A percentile compares a stretch with the other conserved stretches of the same genome.
These are phyloP conservation scores for Rhodamnia argentea DNA, from an alignment of 345 rosid genomes.

Conservation along the genomic window DNA sequence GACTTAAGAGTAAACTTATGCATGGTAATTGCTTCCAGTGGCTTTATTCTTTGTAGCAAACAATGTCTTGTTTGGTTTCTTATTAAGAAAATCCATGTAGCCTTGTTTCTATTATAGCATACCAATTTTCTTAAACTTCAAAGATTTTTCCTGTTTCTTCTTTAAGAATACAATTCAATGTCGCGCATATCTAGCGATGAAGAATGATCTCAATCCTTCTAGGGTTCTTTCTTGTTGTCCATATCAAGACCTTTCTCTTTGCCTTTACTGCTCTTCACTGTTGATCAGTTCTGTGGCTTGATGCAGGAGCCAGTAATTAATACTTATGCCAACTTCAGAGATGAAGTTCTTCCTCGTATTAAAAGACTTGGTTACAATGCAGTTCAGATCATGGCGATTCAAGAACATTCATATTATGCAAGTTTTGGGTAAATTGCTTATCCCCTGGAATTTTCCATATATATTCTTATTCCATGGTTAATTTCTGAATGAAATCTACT, in stretches of 20 bases:
- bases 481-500: neutral
- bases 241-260: neutral
- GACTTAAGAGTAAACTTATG: neutral
- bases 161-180: neutral
- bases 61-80: neutral
- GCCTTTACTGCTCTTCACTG: neutral
- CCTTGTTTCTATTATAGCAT: neutral
- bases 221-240: neutral
- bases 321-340: conserved; percentile 83
- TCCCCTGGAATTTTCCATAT: neutral
- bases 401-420: conserved; percentile 94
- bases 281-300: conserved; percentile 5
- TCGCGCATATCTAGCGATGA: neutral
- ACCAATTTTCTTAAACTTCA: neutral
- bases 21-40: neutral
- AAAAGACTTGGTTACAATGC: conserved; percentile 92
- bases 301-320: conserved; percentile 83
- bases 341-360: conserved; percentile 92
- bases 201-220: neutral
- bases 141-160: neutral
- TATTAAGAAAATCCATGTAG: neutral
- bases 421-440: conserved; percentile 77
- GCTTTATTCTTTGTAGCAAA: neutral
- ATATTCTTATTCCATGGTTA: neutral
- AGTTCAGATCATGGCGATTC: conserved; percentile 97